Evolutionary conservation across 352 stramenopile species (phyloP).

Genomic region (Globisporangium nunn): DNA sequence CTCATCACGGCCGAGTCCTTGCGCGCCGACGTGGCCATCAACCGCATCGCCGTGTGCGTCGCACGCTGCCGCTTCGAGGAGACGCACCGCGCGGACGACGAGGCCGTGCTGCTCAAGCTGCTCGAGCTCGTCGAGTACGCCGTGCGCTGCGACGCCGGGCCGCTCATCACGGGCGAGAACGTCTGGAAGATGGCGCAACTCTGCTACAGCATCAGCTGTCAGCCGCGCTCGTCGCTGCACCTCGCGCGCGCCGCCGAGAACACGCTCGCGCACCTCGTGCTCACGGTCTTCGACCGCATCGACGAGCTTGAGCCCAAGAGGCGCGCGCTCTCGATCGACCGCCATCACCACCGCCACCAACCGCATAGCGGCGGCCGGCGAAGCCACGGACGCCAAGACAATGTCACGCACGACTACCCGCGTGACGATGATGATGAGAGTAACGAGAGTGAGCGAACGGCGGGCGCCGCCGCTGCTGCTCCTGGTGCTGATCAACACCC

Average conservation of each 20-base stretch:
- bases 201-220: slow-evolving; percentile 94
- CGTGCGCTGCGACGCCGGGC: slow-evolving; percentile 88
- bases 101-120: slow-evolving; percentile 93
- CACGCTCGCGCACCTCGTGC: slow-evolving; percentile 94
- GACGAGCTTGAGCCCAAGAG: slow-evolving; percentile 51
- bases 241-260: slow-evolving; percentile 93
- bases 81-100: slow-evolving; percentile 88
- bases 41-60: slow-evolving; percentile 91
- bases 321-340: neutral
- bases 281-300: slow-evolving; percentile 94
- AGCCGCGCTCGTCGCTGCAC: slow-evolving; percentile 84
- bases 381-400: neutral
- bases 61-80: slow-evolving; percentile 94
- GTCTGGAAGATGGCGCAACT: slow-evolving; percentile 95
- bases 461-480: too few species aligned
- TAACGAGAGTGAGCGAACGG: neutral
- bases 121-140: slow-evolving; percentile 95
- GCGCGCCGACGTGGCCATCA: slow-evolving; percentile 88
- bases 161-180: slow-evolving; percentile 88
- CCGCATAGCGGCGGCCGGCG: neutral
- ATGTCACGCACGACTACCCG: too few species aligned
- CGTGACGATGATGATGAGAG: slow-evolving; percentile 7
- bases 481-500: too few species aligned
- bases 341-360: neutral
- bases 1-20: slow-evolving; percentile 90